Evolutionary conservation across 495 filamentous ascomycete species (phyloP), one percentile per base, ranked within the genome.

Genomic region (Aspergillus steynii): DNA sequence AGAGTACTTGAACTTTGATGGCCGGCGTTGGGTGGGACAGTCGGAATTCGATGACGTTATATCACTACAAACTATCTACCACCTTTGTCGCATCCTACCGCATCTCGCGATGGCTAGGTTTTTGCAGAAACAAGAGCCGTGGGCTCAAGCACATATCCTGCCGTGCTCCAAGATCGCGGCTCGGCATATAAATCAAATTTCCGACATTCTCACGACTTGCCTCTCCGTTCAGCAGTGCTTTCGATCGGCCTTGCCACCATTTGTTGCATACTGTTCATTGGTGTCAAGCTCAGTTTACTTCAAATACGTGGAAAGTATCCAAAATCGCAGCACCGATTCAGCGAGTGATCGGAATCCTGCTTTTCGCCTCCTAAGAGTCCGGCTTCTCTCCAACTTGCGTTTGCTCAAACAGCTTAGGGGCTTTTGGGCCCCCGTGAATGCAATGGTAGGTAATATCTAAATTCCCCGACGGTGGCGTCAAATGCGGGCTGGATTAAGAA

Each of bases 181-280:
- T 7, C 55, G 27, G n/a, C 37, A 49, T 31, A 49, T 56, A 48
- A 56, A 56, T 42, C 20, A 25, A 4, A 9, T 56, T 14, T 47
- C 37, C 3, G 42, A 56, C 20, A 31, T n/a, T 4, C 29, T 56
- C 25, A 56, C 25, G 27, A 56, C 25, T 10, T 48, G 9, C 20
- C 27, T 56, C 29, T 26, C 55, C 28, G 27, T 32, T 6, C 37
- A 14, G 3, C 37, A 32, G 1, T 9, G 9, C 7, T 29, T 29
- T 29, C 29, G 45, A 14, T 27, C 34, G 2, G 42, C 42, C 14
- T 29, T 56, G 6, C 55, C 55, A 14, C 55, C 55, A 2, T 56
- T 56, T 27, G 55, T 49, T n/a, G 55, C 55, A 31, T 56, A 56
- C 32, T 47, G 55, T 28, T 28, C 55, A 28, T 56, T 56, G 27